Base-by-base conservation (phyloP, 2,329 filamentous ascomycete species). In the Cladobotryum mycophilum region DNA sequence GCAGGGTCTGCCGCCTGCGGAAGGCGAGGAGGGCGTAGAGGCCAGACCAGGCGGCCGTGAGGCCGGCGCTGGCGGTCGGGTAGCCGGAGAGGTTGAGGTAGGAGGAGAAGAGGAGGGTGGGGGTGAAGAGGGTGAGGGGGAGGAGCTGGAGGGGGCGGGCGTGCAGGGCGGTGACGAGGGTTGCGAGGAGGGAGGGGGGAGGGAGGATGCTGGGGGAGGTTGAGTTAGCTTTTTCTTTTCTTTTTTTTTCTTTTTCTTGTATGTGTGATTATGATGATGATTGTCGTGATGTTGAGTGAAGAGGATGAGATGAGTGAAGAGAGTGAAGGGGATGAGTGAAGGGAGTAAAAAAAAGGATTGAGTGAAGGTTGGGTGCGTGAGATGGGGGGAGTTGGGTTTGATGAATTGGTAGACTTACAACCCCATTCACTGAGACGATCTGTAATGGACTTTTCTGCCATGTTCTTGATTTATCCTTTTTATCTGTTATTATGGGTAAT, bases 21-120 rank as follows among this genome's bases (percentile, higher is more conserved):
- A 79, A 63, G 1, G 79, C 78, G 45, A 82, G 67, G 36, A 82
- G 66, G 4, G 75, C 73, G 62, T 83, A 83, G 14, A 81, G 69
- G 30, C 79, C 79, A 41, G 76, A 79, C 67, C 76, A 78, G 14
- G 79, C 78, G 47, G 76, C 76, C 0, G 76, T 72, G 51, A 82
- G 66, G 46, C 78, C 80, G 2, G 79, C 80, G 51, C 72, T 73
- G 61, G 80, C 79, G 47, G 76, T 79, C 54, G 73, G 74, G 67
- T 77, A 81, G 52, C 79, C 79, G 17, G 79, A 76, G 6, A 83
- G 72, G 63, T 80, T 81, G 60, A 81, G 73, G 67, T 82, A 83
- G 61, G 73, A 76, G 48, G 74, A 70, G 66, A 82, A 80, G 50
- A 80, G 65, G 33, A 82, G 73, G 22, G 77, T 69, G 20, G 76